phyloP scores from a whole-genome alignment of 345 rosid genomes.

The Cardamine occulta region DNA sequence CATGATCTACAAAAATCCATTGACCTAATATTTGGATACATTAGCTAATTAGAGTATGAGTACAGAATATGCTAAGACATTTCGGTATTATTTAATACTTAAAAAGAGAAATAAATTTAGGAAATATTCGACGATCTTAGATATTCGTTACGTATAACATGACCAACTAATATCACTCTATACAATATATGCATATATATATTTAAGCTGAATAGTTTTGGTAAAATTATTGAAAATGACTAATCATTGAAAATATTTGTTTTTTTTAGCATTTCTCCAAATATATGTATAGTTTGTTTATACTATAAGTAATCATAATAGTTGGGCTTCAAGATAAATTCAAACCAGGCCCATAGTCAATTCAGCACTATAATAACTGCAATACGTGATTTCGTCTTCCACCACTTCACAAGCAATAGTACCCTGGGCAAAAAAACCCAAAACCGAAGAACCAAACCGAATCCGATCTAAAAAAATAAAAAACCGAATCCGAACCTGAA shows the following conservation, averaged over 20 bases:
- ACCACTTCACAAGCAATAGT: background rate
- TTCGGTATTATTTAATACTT: background rate
- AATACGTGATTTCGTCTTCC: background rate
- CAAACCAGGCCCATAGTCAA: background rate
- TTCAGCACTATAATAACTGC: background rate
- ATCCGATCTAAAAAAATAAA: too few species aligned
- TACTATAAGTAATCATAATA: background rate
- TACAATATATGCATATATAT: too few species aligned
- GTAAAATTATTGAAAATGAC: too few species aligned
- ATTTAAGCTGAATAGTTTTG: too few species aligned
- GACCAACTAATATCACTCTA: too few species aligned
- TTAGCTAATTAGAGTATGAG: background rate
- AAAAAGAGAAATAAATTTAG: background rate
- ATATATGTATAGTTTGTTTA: background rate
- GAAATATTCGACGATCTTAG: too few species aligned
- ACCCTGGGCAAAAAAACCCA: too few species aligned
- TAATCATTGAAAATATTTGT: too few species aligned
- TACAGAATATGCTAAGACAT: slow-evolving; percentile 2
- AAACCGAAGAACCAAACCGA: too few species aligned
- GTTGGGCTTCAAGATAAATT: background rate
- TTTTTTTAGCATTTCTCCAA: background rate
- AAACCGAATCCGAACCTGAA: too few species aligned
- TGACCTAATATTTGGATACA: background rate
- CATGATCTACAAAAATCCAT: background rate
- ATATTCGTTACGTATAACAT: too few species aligned